Evolutionary conservation across 1,284 basidiomycete genomes (phyloP).

Genomic region (Meripilus lineatus): DNA sequence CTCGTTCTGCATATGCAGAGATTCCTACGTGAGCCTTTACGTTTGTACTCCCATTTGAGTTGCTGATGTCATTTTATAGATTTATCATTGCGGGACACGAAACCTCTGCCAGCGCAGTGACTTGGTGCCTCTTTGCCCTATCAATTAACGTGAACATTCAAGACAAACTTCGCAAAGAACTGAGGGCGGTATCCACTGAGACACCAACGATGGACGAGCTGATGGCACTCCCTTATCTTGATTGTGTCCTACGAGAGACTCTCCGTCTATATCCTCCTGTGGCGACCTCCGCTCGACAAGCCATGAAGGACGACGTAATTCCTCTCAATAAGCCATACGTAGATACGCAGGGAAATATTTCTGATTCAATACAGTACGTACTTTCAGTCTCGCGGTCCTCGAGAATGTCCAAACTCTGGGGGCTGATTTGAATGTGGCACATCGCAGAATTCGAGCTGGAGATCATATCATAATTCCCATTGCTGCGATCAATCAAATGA

Average conservation of each 20-base stretch:
- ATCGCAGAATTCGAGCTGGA: constrained; percentile 32
- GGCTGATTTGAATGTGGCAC: not conserved
- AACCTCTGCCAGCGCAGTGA: constrained; percentile 42
- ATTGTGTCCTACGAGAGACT: constrained; percentile 63
- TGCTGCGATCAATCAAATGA: constrained; percentile 38
- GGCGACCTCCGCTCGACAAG: constrained; percentile 44
- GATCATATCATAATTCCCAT: constrained; percentile 43
- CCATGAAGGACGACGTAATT: constrained; percentile 44
- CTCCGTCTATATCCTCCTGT: constrained; percentile 66
- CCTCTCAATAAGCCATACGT: constrained; percentile 27
- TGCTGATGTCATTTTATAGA: constrained; percentile 3
- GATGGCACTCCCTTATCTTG: constrained; percentile 54
- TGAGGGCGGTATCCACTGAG: constrained; percentile 34
- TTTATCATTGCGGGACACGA: constrained; percentile 73
- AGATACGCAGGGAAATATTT: constrained; percentile 23
- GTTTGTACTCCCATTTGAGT: not conserved
- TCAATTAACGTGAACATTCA: constrained; percentile 52
- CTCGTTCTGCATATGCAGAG: constrained; percentile 29
- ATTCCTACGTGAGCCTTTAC: constrained; percentile 35
- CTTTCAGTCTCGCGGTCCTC: not conserved
- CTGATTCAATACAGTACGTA: constrained; percentile 21
- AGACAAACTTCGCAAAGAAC: constrained; percentile 63
- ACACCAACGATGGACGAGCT: constrained; percentile 52
- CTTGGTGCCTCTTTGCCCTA: constrained; percentile 65
- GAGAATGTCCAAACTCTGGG: not conserved